phyloP scores from a whole-genome alignment of 1,284 basidiomycete genomes.

The Microbotryum lychnidis-dioicae region DNA sequence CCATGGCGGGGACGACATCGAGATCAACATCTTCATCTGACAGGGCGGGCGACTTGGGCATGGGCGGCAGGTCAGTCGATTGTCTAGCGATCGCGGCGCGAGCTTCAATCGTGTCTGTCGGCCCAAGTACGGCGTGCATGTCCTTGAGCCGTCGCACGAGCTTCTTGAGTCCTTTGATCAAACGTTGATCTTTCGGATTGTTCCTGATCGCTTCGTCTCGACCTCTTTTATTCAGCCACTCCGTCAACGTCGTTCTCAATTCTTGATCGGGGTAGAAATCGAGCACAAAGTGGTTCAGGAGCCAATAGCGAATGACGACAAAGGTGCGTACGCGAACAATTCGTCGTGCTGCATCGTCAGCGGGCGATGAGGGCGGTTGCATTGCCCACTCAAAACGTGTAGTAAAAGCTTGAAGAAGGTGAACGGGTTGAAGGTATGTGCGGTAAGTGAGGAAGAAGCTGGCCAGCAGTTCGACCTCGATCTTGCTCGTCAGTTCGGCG shows the following conservation, averaged over 20 bases:
- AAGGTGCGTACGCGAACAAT: slow-evolving; percentile 78
- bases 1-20: slow-evolving; percentile 5
- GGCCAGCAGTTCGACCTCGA: slow-evolving; percentile 67
- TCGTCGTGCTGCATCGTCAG: slow-evolving; percentile 52
- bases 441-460: slow-evolving; percentile 83
- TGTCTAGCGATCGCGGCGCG: too few relatives aligned
- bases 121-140: slow-evolving; percentile 38
- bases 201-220: slow-evolving; percentile 58
- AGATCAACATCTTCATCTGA: slow-evolving; percentile 32
- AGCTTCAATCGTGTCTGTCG: neutral
- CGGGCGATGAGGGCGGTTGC: slow-evolving; percentile 16
- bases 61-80: neutral
- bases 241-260: slow-evolving; percentile 58
- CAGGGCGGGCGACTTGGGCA: slow-evolving; percentile 1
- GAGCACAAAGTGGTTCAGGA: slow-evolving; percentile 73
- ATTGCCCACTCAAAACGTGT: slow-evolving; percentile 80
- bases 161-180: slow-evolving; percentile 69
- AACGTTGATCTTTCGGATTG: slow-evolving; percentile 59
- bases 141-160: slow-evolving; percentile 68
- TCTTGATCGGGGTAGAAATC: slow-evolving; percentile 76
- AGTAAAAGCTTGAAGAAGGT: slow-evolving; percentile 67
- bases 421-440: slow-evolving; percentile 63
- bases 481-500: slow-evolving; percentile 71
- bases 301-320: slow-evolving; percentile 75
- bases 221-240: slow-evolving; percentile 68